A percentile compares a stretch with the other conserved stretches of the same genome.
Evolutionary conservation across 495 filamentous ascomycete species (phyloP).

Genomic region (Annulohypoxylon moriforme): DNA sequence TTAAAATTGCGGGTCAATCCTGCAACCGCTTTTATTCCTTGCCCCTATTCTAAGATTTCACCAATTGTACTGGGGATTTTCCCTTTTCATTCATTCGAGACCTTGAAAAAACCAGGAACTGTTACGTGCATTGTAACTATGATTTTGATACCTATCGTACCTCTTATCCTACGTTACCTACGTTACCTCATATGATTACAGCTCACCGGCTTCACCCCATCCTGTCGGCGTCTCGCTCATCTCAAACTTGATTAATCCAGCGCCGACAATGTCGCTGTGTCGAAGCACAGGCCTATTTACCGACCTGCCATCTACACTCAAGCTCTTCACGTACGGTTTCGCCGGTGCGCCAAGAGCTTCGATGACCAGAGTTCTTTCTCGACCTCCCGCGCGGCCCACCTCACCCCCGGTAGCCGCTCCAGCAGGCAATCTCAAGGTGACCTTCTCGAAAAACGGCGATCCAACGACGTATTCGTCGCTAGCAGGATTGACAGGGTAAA

Average conservation of each 20-base stretch:
- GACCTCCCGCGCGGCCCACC: background rate
- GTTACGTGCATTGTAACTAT: background rate
- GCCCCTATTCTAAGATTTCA: background rate
- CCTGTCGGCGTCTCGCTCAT: conserved; percentile 46
- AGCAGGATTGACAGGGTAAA: conserved; percentile 48
- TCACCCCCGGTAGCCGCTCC: conserved; percentile 41
- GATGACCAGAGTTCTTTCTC: conserved; percentile 39
- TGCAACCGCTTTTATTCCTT: background rate
- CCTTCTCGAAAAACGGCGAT: conserved; percentile 50
- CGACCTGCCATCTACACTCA: conserved; percentile 43
- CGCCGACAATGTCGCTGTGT: conserved; percentile 45
- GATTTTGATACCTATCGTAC: background rate
- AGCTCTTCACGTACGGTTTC: conserved; percentile 46
- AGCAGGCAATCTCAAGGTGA: conserved; percentile 32
- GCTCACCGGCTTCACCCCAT: conserved; percentile 39
- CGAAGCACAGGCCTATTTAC: conserved; percentile 41
- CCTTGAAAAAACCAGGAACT: background rate
- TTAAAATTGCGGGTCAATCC: conserved; percentile 1
- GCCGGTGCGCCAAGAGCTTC: conserved; percentile 39
- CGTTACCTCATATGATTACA: conserved; percentile 8
- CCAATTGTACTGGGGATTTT: background rate
- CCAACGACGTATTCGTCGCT: conserved; percentile 45
- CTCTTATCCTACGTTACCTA: background rate
- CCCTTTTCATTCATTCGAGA: background rate
- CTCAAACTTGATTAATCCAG: conserved; percentile 42